A percentile compares a stretch with the other conserved stretches of the same genome.
Evolutionary conservation across 441 rosid genomes (phyloP).

Genomic region (Gossypium trilobum): DNA sequence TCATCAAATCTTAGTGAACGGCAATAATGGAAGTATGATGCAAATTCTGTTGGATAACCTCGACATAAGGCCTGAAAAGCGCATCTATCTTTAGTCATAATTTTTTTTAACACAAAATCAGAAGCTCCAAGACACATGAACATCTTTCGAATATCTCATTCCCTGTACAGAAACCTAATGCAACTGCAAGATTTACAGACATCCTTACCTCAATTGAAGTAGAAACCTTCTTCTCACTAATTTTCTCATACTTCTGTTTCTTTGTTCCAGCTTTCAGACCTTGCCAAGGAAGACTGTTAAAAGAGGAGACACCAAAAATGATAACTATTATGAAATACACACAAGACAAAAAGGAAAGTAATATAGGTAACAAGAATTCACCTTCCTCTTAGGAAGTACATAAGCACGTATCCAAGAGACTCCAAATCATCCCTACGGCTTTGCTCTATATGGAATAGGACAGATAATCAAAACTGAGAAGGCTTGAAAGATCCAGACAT

Average conservation of each 20-base stretch:
- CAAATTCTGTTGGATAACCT: conserved; percentile 91
- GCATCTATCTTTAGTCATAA: conserved; percentile 49
- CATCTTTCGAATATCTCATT: conserved; percentile 46
- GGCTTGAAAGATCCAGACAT: neutral
- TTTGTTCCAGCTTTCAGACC: conserved; percentile 98
- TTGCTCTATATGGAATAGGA: conserved; percentile 46
- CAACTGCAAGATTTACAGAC: neutral
- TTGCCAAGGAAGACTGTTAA: conserved; percentile 95
- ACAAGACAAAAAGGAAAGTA: conserved; percentile 12
- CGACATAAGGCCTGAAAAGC: conserved; percentile 69
- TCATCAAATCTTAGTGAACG: conserved; percentile 91
- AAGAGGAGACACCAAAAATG: conserved; percentile 16
- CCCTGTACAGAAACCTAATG: conserved; percentile 32
- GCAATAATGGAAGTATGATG: conserved; percentile 92
- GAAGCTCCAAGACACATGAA: neutral
- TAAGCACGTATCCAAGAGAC: conserved; percentile 92
- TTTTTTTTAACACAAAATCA: neutral
- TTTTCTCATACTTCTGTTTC: conserved; percentile 95
- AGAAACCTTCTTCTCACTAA: conserved; percentile 93
- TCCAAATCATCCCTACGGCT: conserved; percentile 96
- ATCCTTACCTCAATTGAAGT: conserved; percentile 80
- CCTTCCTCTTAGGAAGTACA: conserved; percentile 97
- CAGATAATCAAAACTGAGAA: neutral
- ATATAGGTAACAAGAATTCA: conserved; percentile 22
- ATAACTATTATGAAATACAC: conserved; percentile 3